phyloP scores from a whole-genome alignment of 768 basidiomycete genomes.

The Hygrophorus pudorinus region DNA sequence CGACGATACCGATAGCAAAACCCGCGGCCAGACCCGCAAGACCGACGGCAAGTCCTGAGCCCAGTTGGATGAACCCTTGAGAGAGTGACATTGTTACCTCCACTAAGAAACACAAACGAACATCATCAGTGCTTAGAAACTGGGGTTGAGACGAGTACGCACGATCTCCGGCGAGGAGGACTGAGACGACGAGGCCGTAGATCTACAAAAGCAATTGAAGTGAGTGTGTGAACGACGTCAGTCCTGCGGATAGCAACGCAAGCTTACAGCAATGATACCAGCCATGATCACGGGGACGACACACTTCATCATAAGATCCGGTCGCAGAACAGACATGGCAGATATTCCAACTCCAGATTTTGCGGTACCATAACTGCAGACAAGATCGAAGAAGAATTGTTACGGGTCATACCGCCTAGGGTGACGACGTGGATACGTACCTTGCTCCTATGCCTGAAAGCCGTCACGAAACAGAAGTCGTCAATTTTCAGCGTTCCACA shows the following conservation, averaged over 20 bases:
- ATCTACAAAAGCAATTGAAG: constrained; percentile 39
- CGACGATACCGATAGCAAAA: constrained; percentile 97
- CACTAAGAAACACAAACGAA: constrained; percentile 34
- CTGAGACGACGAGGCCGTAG: constrained; percentile 98
- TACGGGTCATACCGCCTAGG: no score
- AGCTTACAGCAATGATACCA: constrained; percentile 97
- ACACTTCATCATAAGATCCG: constrained; percentile 98
- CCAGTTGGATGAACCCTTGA: constrained; percentile 88
- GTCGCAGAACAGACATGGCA: constrained; percentile 95
- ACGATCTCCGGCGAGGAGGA: constrained; percentile 85
- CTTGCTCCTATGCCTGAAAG: constrained; percentile 73
- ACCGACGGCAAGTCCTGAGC: constrained; percentile 87
- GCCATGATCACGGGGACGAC: constrained; percentile 98
- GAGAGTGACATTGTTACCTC: constrained; percentile 76
- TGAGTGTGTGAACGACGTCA: neutral
- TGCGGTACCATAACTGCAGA: constrained; percentile 95
- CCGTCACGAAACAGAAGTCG: constrained; percentile 1
- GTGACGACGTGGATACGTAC: constrained; percentile 28
- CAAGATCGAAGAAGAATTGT: no score
- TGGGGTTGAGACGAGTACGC: constrained; percentile 24
- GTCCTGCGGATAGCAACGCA: neutral
- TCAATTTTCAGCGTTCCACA: no score
- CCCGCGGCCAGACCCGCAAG: constrained; percentile 94
- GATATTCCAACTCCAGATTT: constrained; percentile 98
- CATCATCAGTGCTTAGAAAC: neutral